These are phyloP conservation scores for Botrytis porri DNA, from an alignment of 2,329 filamentous ascomycete genomes.

Conservation along the genomic window DNA sequence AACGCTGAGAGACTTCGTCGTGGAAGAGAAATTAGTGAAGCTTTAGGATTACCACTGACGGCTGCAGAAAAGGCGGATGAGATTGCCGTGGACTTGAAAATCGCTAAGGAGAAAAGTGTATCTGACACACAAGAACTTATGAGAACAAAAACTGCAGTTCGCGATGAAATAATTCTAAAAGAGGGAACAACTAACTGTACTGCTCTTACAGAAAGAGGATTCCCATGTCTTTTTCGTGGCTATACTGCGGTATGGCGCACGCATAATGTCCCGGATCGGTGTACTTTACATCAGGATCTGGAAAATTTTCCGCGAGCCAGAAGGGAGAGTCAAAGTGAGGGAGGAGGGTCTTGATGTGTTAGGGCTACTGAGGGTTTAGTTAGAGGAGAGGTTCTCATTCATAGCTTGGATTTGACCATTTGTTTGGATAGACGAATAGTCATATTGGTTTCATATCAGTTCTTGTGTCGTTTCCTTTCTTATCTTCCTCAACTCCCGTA, in stretches of 20 bases:
- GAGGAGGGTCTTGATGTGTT: not conserved
- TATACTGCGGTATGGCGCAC: not conserved
- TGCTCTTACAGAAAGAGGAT: not conserved
- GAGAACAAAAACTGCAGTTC: not conserved
- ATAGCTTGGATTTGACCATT: not conserved
- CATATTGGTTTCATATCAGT: not conserved
- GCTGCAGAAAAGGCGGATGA: not conserved
- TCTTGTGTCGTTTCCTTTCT: not conserved
- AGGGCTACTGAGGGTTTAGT: no score
- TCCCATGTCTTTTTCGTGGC: not conserved
- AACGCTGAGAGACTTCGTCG: not conserved
- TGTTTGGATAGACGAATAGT: not conserved
- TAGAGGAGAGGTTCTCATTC: not conserved
- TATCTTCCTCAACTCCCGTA: not conserved
- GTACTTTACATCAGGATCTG: not conserved
- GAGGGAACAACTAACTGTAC: not conserved
- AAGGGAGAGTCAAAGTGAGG: not conserved
- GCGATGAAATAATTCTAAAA: not conserved
- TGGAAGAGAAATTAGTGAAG: not conserved
- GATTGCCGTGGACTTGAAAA: not conserved
- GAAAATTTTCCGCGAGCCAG: not conserved
- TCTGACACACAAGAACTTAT: not conserved
- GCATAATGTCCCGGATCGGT: not conserved
- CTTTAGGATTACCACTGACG: not conserved
- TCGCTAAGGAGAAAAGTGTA: not conserved